These are phyloP conservation scores for Phoma sp. DNA, from an alignment of 2,329 filamentous ascomycete genomes.

Conservation along the genomic window DNA sequence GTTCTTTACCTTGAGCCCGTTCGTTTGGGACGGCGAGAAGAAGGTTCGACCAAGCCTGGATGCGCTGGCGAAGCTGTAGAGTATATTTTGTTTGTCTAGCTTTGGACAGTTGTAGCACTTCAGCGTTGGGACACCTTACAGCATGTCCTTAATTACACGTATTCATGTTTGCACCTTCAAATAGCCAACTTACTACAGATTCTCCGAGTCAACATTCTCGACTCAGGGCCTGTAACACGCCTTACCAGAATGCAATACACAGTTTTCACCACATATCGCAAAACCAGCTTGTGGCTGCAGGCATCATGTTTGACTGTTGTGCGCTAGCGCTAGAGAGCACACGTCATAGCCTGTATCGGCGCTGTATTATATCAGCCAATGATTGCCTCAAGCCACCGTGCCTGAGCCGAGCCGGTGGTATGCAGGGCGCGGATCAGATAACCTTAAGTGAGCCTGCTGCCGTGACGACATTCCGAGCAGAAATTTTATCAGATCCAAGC, in stretches of 20 bases:
- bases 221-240: background rate
- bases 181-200: background rate
- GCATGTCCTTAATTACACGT: background rate
- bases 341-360: constrained; percentile 18
- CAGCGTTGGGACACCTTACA: background rate
- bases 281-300: background rate
- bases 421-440: constrained; percentile 46
- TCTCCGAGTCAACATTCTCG: background rate
- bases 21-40: constrained; percentile 52
- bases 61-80: constrained; percentile 42
- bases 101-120: background rate
- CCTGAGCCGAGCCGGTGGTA: constrained; percentile 1
- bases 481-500: constrained; percentile 28
- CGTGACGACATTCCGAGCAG: constrained; percentile 17
- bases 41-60: constrained; percentile 46
- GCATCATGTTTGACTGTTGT: no score
- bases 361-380: constrained; percentile 5
- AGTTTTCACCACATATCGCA: background rate
- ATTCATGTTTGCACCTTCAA: background rate
- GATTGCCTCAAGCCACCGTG: background rate
- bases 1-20: constrained; percentile 73
- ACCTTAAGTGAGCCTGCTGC: constrained; percentile 32
- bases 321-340: constrained; percentile 2
- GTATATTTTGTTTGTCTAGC: background rate
- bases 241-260: constrained; percentile 2